Base-by-base conservation (phyloP, 2,329 filamentous ascomycete species). In the Escovopsis sp. region DNA sequence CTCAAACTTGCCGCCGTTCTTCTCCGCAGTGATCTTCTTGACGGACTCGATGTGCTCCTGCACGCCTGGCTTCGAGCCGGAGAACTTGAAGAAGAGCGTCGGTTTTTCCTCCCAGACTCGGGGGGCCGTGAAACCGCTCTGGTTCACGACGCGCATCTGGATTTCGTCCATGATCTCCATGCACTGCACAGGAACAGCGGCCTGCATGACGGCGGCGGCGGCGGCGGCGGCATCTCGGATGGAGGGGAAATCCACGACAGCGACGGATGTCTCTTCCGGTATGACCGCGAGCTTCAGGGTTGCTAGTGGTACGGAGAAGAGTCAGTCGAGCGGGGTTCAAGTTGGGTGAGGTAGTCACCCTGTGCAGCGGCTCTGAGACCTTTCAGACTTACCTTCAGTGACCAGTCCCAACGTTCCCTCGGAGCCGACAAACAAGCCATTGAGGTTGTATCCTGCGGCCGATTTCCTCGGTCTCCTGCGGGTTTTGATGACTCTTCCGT, bases 81-180 rank as follows among this genome's bases (percentile, higher is more conserved):
- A 80, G 57, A 94, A 85, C 62, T 87, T 88, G 72, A 89, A 86
- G 59, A 89, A 88, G 11, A 89, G 69, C 1, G 84, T 88, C 0
- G 84, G 83, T 43, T 72, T 62, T 59, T 88, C 84, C 51, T 80
- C 73, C 84, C 84, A 89, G 36, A 75, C 73, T 6, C 73, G 65
- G 12, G 77, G 79, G 7, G 75, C 72, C 0, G 82, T 86, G 4
- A 76, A 75, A 1, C 82, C 80, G 10, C 80, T 75, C 42, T 78
- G 68, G 61, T 91, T 91, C 55, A 91, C 79, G 0, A 89, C 82
- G 48, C 69, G 73, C 85, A 91, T 91, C 60, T 88, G 83, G 4
- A 89, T 81, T 45, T 91, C 85, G 55, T 91, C 85, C 82, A 91
- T 86, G 51, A 91, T 77, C 61, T 91, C 85, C 75, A 88, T 81